Percentiles rank a stretch among this genome's conserved stretches.
Conservation (phyloP, 352 stramenopile genomes). For the Globisporangium iwayamae region DNA sequence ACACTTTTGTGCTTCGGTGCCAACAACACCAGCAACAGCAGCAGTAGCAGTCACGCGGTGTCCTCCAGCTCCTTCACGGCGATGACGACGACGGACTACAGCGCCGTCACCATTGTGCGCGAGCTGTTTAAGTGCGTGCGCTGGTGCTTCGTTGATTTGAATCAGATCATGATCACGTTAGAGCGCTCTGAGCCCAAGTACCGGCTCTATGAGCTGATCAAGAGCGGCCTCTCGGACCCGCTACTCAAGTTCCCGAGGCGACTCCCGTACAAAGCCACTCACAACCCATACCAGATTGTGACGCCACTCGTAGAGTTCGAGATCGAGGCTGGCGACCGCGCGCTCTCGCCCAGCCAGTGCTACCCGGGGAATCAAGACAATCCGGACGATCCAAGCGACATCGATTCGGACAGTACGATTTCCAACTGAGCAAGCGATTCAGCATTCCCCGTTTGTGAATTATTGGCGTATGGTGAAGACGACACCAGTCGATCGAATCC, state of each 20-base stretch:
- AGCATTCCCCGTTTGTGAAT: too few species aligned
- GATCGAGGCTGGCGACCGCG: conserved; percentile 48
- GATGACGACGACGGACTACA: conserved; percentile 1
- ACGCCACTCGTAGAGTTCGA: conserved; percentile 52
- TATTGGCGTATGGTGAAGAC: too few species aligned
- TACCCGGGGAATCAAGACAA: background rate
- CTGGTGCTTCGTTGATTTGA: conserved; percentile 57
- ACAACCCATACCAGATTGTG: conserved; percentile 25
- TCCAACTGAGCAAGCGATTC: background rate
- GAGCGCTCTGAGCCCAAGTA: conserved; percentile 37
- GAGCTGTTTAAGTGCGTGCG: conserved; percentile 57
- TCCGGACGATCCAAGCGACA: too few species aligned
- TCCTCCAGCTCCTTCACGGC: background rate
- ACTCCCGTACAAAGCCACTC: conserved; percentile 14
- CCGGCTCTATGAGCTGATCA: conserved; percentile 58
- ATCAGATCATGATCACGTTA: conserved; percentile 53
- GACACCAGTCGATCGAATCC: too few species aligned
- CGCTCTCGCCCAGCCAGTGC: conserved; percentile 13
- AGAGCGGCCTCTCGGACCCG: conserved; percentile 19
- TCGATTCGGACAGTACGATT: background rate
- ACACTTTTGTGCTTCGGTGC: conserved; percentile 39
- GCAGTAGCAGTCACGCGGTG: too few species aligned
- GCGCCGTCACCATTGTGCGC: conserved; percentile 35
- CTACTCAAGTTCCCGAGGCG: conserved; percentile 11
- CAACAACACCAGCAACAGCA: conserved; percentile 7